Evolutionary conservation across 345 rosid genomes (phyloP), one percentile per base, ranked within the genome.

Genomic region (Raphanus raphanistrum): DNA sequence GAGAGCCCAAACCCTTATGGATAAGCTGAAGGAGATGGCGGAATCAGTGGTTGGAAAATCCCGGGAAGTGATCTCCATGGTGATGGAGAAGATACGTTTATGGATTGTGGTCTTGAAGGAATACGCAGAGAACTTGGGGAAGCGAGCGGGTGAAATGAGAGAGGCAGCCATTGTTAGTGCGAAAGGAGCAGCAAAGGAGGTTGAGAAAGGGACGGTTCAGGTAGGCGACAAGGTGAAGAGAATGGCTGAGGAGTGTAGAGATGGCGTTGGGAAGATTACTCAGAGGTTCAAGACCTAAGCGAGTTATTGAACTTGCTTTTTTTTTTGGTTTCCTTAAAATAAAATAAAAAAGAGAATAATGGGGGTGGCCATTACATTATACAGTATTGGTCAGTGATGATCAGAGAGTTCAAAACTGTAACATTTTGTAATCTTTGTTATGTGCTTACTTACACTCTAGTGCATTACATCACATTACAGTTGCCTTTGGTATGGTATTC

Each of bases 1-100:
- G 81, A 84, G 98, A 70, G 92, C 88, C 43, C 86, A 90, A 76
- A 88, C 79, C 1, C 68, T 95, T 57, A 84, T 82, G 75, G 83
- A 76, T 58, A 88, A 89, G 86, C 91, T 92, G 66, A 89, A 84
- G 84, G 77, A 50, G 60, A 82, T 92, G 86, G 90, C 89, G 1
- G 68, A 68, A 12, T 54, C 82, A 15, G 89, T 86, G 31, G 69
- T 21, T 63, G 91, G 86, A 63, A 91, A 84, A 33, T 87, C 96
- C 7, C 84, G 80, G 78, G 90, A 82, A 71, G 73, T 85, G 45
- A 90, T 95, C 43, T 45, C 72, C 61, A 73, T 64, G 38, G 82
- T 92, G 73, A 76, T 91, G 33, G 76, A 84, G 66, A 88, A 75
- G 75, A 83, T 91, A 64, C 85, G 75, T 3, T 15, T 2, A 27